These are phyloP conservation scores for Hydnomerulius pinastri DNA, from an alignment of 768 basidiomycete species.

Conservation along the genomic window DNA sequence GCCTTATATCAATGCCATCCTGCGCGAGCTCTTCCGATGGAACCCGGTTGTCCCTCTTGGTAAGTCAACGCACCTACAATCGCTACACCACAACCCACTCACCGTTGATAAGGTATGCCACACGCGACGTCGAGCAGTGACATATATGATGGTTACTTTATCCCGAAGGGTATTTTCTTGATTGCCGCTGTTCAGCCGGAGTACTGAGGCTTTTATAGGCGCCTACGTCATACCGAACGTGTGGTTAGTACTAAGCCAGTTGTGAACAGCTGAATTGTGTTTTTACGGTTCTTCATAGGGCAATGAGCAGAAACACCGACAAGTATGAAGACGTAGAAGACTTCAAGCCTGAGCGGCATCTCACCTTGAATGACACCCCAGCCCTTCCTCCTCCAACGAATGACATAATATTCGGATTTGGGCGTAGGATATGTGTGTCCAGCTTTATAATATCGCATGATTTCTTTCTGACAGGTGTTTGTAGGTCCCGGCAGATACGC, in stretches of 20 bases:
- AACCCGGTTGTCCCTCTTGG: slow-evolving; percentile 5
- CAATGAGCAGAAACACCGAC: slow-evolving; percentile 5
- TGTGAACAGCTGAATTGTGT: background rate
- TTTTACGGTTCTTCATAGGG: background rate
- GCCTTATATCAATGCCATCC: slow-evolving; percentile 16
- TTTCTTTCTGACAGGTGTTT: background rate
- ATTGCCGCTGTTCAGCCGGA: background rate
- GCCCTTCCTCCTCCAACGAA: background rate
- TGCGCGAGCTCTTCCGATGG: slow-evolving; percentile 12
- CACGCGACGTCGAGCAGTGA: slow-evolving; percentile 6
- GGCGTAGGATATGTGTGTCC: slow-evolving; percentile 5
- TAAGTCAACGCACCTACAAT: slow-evolving; percentile 12
- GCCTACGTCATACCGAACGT: slow-evolving; percentile 1
- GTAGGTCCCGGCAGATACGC: slow-evolving; percentile 8
- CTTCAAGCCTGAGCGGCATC: slow-evolving; percentile 6
- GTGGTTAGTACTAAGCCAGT: background rate
- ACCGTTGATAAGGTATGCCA: slow-evolving; percentile 7
- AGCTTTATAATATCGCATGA: background rate
- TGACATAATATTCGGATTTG: slow-evolving; percentile 3
- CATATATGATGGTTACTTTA: slow-evolving; percentile 29
- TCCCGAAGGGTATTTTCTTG: slow-evolving; percentile 35
- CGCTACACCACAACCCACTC: background rate
- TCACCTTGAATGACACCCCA: background rate
- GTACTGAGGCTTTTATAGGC: background rate
- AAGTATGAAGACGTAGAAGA: slow-evolving; percentile 5